Percentiles rank a stretch among this genome's conserved stretches.
These are phyloP conservation scores for Coemansia sp. DNA, from an alignment of 192 early-diverging fungal species.

Conservation along the genomic window DNA sequence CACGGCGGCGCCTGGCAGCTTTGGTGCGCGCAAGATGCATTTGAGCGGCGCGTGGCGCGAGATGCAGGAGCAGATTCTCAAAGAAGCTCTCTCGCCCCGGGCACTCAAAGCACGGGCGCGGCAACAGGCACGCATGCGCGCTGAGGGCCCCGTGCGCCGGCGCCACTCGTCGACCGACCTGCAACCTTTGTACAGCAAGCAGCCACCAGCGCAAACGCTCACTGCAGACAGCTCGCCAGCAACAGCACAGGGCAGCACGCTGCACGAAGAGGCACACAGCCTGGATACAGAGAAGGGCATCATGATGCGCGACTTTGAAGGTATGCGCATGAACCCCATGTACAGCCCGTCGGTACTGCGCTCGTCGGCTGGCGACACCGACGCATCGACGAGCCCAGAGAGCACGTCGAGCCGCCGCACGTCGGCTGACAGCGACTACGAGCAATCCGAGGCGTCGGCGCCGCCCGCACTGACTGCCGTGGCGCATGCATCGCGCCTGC, in stretches of 20 bases:
- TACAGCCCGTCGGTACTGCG: slow-evolving; percentile 18
- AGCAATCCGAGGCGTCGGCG: too few relatives aligned
- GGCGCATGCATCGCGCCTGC: background rate
- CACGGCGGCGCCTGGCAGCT: slow-evolving; percentile 46
- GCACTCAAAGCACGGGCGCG: slow-evolving; percentile 71
- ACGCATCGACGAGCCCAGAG: slow-evolving; percentile 10
- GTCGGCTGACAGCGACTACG: slow-evolving; percentile 11
- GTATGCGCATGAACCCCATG: slow-evolving; percentile 39
- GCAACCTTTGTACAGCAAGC: slow-evolving; percentile 32
- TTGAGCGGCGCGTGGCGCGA: slow-evolving; percentile 60
- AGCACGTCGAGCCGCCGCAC: slow-evolving; percentile 3
- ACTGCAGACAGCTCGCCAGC: slow-evolving; percentile 2
- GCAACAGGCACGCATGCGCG: slow-evolving; percentile 51
- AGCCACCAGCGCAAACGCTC: background rate
- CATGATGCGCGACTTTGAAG: slow-evolving; percentile 31
- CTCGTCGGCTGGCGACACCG: slow-evolving; percentile 19
- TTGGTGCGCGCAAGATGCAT: slow-evolving; percentile 48
- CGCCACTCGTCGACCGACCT: slow-evolving; percentile 55
- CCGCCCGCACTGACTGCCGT: background rate
- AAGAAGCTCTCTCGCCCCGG: slow-evolving; percentile 86
- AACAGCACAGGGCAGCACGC: too few relatives aligned
- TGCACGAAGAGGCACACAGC: background rate
- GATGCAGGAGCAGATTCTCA: slow-evolving; percentile 84
- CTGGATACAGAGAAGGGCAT: background rate
- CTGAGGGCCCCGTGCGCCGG: slow-evolving; percentile 41